Evolutionary conservation across 305 asterid genomes (phyloP).

Genomic region (Fraxinus ornus): DNA sequence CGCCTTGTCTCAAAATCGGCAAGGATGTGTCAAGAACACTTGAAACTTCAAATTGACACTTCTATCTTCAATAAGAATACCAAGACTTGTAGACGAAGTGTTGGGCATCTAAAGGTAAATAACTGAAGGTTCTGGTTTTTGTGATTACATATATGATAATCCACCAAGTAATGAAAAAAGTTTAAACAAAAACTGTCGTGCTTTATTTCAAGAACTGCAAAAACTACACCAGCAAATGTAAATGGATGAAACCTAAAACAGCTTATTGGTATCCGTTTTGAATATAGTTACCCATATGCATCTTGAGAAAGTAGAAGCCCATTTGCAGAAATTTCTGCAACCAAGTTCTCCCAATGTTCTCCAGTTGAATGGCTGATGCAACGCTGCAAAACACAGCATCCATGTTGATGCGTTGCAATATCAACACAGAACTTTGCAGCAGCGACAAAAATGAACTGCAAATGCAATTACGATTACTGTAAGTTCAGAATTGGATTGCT

Average conservation of each 20-base stretch:
- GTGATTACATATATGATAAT: constrained; percentile 6
- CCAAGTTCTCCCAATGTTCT: constrained; percentile 56
- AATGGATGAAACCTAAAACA: constrained; percentile 4
- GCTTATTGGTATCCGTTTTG: not conserved
- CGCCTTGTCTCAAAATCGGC: not conserved
- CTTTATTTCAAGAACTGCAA: not conserved
- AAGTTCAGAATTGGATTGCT: not conserved
- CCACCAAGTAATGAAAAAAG: constrained; percentile 2
- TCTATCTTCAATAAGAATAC: constrained; percentile 13
- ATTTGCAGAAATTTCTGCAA: constrained; percentile 63
- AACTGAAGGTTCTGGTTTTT: constrained; percentile 6
- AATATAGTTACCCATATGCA: constrained; percentile 71
- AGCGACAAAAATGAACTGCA: constrained; percentile 84
- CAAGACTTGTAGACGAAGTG: constrained; percentile 8
- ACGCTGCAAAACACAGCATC: constrained; percentile 90
- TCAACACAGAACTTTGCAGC: constrained; percentile 85
- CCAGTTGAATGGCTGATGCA: constrained; percentile 76
- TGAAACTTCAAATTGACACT: not conserved
- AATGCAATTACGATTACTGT: constrained; percentile 18
- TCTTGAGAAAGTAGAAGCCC: constrained; percentile 87
- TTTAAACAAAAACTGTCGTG: not conserved
- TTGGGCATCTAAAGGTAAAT: constrained; percentile 16
- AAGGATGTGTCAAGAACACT: not conserved
- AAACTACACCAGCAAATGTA: not conserved
- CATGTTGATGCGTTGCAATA: constrained; percentile 89